Percentiles rank a stretch among this genome's conserved stretches.
phyloP scores from a whole-genome alignment of 306 rosid species.

The Casuarina cunninghamiana region DNA sequence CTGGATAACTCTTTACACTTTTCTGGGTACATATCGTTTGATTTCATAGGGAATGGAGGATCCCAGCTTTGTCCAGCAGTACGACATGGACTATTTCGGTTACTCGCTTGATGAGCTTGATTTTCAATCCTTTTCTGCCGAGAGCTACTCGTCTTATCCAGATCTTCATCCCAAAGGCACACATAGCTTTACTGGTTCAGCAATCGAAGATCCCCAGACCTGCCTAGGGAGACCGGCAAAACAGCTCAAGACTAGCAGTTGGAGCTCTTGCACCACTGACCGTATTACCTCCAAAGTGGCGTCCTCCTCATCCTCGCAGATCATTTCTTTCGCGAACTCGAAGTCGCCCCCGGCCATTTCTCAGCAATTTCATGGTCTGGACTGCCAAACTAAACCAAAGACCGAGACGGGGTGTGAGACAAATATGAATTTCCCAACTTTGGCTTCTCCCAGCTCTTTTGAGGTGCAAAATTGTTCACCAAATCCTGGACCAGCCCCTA shows the following conservation, averaged over 20 bases:
- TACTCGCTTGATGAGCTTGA: conserved; percentile 37
- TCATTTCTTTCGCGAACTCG: conserved; percentile 56
- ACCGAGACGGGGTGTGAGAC: conserved; percentile 28
- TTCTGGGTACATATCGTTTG: background rate
- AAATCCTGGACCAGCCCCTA: conserved; percentile 13
- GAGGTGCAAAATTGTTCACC: conserved; percentile 24
- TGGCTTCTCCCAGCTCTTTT: conserved; percentile 28
- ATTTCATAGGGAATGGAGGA: conserved; percentile 31
- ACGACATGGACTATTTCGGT: conserved; percentile 31
- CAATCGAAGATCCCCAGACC: conserved; percentile 7
- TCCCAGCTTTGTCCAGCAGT: conserved; percentile 21
- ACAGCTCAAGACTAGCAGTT: conserved; percentile 35
- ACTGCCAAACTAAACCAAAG: conserved; percentile 36
- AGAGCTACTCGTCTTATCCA: conserved; percentile 36
- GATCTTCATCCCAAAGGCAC: conserved; percentile 15
- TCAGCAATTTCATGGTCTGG: conserved; percentile 21
- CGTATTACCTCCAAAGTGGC: conserved; percentile 25
- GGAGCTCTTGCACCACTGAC: conserved; percentile 37
- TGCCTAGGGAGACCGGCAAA: conserved; percentile 29
- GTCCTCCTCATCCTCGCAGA: conserved; percentile 47
- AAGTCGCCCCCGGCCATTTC: conserved; percentile 27
- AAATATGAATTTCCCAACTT: conserved; percentile 20
- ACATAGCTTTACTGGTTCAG: background rate
- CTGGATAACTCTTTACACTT: background rate
- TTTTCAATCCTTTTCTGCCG: conserved; percentile 38